phyloP scores from a whole-genome alignment of 2,329 filamentous ascomycete genomes.

The Laburnicola sp. region DNA sequence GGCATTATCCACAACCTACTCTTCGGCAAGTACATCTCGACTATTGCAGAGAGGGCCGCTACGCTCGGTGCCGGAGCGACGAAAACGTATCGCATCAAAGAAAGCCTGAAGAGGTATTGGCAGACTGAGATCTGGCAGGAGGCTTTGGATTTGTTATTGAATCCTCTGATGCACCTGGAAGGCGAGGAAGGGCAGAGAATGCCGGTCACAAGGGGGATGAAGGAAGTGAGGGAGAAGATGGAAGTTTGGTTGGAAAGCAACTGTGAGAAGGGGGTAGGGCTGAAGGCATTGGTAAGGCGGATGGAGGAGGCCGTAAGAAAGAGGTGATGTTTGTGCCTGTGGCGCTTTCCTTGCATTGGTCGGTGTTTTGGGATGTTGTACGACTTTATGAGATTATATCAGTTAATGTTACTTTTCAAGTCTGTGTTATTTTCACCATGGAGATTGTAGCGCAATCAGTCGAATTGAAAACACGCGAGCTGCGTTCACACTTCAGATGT shows the following conservation, averaged over 20 bases:
- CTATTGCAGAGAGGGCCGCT: conserved; percentile 55
- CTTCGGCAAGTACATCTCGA: conserved; percentile 95
- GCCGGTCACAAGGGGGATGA: conserved; percentile 74
- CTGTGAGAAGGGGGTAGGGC: conserved; percentile 73
- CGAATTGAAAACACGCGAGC: no score
- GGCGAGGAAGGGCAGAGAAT: conserved; percentile 68
- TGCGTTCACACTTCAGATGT: no score
- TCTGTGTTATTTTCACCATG: background rate
- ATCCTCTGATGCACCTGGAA: conserved; percentile 70
- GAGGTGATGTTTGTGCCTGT: conserved; percentile 33
- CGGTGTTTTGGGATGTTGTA: conserved; percentile 7
- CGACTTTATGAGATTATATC: background rate
- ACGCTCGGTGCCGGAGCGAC: conserved; percentile 60
- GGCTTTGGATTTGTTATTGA: conserved; percentile 82
- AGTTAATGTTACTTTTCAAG: background rate
- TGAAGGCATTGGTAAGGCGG: conserved; percentile 60
- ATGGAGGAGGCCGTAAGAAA: conserved; percentile 68
- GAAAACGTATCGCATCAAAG: conserved; percentile 77
- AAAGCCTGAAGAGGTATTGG: conserved; percentile 92
- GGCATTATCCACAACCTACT: conserved; percentile 85
- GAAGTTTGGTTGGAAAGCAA: conserved; percentile 79
- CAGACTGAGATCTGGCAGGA: conserved; percentile 87
- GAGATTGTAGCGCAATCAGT: no score
- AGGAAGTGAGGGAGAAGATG: conserved; percentile 72
- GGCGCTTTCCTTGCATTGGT: conserved; percentile 6